phyloP scores from a whole-genome alignment of 1,284 basidiomycete genomes.

The Boletus smithii region DNA sequence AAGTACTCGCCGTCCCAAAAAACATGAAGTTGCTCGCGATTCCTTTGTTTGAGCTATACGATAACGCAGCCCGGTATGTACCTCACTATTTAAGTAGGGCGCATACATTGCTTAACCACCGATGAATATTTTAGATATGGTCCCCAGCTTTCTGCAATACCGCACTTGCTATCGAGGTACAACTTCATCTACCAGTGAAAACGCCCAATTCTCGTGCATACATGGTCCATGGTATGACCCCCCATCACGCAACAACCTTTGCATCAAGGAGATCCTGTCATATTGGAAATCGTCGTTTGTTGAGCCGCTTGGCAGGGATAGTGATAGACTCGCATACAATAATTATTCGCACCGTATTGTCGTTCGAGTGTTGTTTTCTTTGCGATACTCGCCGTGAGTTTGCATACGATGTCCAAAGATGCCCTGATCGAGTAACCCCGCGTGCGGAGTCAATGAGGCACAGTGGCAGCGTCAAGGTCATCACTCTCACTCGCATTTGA shows the following conservation, averaged over 20 bases:
- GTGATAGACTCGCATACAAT: conserved; percentile 12
- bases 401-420: not conserved
- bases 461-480: conserved; percentile 4
- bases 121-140: conserved; percentile 22
- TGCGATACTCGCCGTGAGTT: too few species aligned
- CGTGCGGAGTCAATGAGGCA: conserved; percentile 24
- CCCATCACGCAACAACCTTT: too few species aligned
- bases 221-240: too few species aligned
- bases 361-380: too few species aligned
- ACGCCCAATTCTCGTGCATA: not conserved
- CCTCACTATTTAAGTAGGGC: not conserved
- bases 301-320: not conserved
- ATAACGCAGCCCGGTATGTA: conserved; percentile 83
- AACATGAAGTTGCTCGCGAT: conserved; percentile 99
- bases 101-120: conserved; percentile 1
- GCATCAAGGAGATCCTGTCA: not conserved
- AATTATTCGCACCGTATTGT: conserved; percentile 12
- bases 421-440: conserved; percentile 22
- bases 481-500: not conserved
- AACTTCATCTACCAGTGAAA: conserved; percentile 68
- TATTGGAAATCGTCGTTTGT: not conserved
- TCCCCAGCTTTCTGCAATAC: conserved; percentile 93
- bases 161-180: conserved; percentile 87
- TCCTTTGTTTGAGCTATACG: conserved; percentile 94
- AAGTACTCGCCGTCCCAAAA: conserved; percentile 92